Evolutionary conservation across 2,329 filamentous ascomycete species (phyloP).

Genomic region (Aspergillus uvarum): DNA sequence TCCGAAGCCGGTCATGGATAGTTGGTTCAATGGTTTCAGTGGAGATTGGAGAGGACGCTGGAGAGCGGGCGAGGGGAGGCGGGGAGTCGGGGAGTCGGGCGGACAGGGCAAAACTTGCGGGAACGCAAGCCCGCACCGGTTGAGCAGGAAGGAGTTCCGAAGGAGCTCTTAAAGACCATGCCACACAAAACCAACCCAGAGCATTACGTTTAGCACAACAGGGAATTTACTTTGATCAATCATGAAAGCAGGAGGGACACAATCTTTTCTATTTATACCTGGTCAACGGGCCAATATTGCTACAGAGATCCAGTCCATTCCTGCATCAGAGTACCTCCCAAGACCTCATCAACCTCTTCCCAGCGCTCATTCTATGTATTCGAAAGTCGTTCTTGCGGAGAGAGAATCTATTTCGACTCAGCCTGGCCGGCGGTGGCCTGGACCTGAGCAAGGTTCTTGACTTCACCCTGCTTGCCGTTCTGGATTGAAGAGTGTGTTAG

Average conservation of each 20-base stretch:
- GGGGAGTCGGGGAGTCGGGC: slow-evolving; percentile 22
- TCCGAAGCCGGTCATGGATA: slow-evolving; percentile 10
- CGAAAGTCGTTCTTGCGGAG: slow-evolving; percentile 13
- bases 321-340: slow-evolving; percentile 24
- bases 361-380: slow-evolving; percentile 22
- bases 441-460: slow-evolving; percentile 65
- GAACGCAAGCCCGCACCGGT: slow-evolving; percentile 9
- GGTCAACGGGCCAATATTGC: slow-evolving; percentile 36
- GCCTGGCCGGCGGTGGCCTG: slow-evolving; percentile 47
- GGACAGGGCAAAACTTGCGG: slow-evolving; percentile 24
- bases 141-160: neutral
- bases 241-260: slow-evolving; percentile 16
- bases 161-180: slow-evolving; percentile 5
- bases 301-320: slow-evolving; percentile 37
- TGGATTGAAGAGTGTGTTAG: slow-evolving; percentile 47
- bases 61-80: slow-evolving; percentile 20
- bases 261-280: slow-evolving; percentile 30
- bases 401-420: slow-evolving; percentile 42
- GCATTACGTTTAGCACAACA: slow-evolving; percentile 16
- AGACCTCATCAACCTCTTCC: slow-evolving; percentile 17
- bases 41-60: slow-evolving; percentile 8
- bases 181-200: neutral
- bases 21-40: neutral
- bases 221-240: slow-evolving; percentile 8
- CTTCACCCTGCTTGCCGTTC: slow-evolving; percentile 95